Base-by-base conservation (phyloP, 352 stramenopile genomes). In the Globisporangium okanoganense region DNA sequence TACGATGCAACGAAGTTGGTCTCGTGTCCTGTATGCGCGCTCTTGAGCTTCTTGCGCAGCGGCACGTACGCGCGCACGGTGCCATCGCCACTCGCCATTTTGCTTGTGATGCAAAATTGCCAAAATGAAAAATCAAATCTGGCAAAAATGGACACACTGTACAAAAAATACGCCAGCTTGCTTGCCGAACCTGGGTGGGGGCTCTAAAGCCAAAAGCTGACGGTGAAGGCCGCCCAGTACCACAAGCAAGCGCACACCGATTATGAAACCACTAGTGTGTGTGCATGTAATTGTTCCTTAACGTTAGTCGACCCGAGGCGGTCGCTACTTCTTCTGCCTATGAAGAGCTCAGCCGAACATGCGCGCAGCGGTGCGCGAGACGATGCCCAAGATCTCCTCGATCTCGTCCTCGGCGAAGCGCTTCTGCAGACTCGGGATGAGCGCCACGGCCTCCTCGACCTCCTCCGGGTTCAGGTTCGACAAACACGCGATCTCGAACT, bases 381-480 rank as follows among this genome's bases (percentile, higher is more conserved):
- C 88, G 57, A 94, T 96, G 40, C 79, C 78, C 24, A 96, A 59
- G 47, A 96, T 94, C 65, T 96, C 88, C 64, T 96, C 87, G 55
- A 96, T 94, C 69, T 96, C 87, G 45, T 96, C 87, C 58, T 96
- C 88, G 7, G 78, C 84, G 43, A 95, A 94, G 56, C 82, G 81
- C 72, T 94, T 94, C 62, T 95, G 83, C 36, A 96, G 71, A 66
- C 85, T 95, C 55, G 88, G 88, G 53, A 96, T 94, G 40, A 96
- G 73, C 62, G 88, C 85, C 24, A 93, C 83, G 33, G 88, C 85
- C 62, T 96, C 88, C 64, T 96, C 88, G 2, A 93, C 81, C 58
- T 95, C 87, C 58, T 96, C 88, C 8, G 85, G 85, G 66, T 96
- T 96, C 67, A 96, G 61, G 63, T 96, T 96, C 50, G 88, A 95